phyloP scores from a whole-genome alignment of 202 grass and related monocot genomes.

The Setaria italica region DNA sequence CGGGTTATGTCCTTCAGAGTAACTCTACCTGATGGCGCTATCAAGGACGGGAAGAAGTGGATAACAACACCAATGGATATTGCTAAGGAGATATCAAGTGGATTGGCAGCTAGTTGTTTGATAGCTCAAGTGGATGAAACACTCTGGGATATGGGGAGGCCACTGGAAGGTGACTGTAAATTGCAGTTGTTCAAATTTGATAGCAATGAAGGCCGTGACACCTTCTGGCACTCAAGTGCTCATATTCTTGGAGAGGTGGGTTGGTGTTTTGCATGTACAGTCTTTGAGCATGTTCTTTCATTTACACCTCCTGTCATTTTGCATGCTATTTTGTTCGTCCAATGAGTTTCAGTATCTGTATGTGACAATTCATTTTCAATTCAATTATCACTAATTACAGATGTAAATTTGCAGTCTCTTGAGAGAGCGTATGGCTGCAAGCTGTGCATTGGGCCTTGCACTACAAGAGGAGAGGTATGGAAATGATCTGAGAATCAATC shows the following conservation, averaged over 20 bases:
- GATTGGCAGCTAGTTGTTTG: constrained; percentile 76
- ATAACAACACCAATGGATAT: constrained; percentile 91
- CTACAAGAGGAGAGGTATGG: constrained; percentile 97
- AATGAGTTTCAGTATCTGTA: neutral
- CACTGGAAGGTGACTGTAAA: constrained; percentile 80
- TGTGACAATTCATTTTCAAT: neutral
- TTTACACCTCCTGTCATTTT: neutral
- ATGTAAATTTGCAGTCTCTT: constrained; percentile 62
- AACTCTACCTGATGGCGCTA: constrained; percentile 71
- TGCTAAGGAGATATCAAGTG: constrained; percentile 83
- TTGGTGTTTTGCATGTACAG: neutral
- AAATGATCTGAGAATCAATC: neutral
- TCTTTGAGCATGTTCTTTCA: neutral
- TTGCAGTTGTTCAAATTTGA: constrained; percentile 95
- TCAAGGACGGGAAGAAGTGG: constrained; percentile 87
- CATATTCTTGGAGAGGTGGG: constrained; percentile 98
- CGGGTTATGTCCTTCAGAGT: constrained; percentile 49
- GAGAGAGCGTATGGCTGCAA: constrained; percentile 97
- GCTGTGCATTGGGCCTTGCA: constrained; percentile 97
- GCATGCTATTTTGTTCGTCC: neutral
- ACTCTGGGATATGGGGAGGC: constrained; percentile 96
- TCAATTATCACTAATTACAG: constrained; percentile 31
- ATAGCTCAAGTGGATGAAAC: constrained; percentile 91
- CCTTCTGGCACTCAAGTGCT: constrained; percentile 99
- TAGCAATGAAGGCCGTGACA: constrained; percentile 88